phyloP scores from a whole-genome alignment of 306 rosid genomes.

The Arachis hypogaea region DNA sequence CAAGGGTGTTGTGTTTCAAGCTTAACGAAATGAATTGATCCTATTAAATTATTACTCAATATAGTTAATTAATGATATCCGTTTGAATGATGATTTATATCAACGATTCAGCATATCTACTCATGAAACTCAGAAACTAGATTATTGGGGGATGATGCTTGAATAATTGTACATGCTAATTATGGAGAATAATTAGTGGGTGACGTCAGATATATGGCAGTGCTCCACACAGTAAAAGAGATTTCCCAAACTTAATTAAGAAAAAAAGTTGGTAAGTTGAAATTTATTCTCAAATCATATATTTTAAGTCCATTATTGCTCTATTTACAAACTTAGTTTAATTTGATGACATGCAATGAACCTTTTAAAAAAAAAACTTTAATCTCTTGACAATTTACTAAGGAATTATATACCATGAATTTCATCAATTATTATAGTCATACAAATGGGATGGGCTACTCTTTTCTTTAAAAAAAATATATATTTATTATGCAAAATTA shows the following conservation, averaged over 20 bases:
- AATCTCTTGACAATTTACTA: background rate
- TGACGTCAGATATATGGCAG: background rate
- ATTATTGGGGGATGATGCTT: slow-evolving; percentile 19
- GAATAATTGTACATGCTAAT: slow-evolving; percentile 1
- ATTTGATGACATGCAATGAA: slow-evolving; percentile 13
- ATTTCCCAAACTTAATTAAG: background rate
- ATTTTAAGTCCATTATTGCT: background rate
- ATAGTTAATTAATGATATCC: background rate
- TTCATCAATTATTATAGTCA: background rate
- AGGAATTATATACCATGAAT: background rate
- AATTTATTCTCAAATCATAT: slow-evolving; percentile 10
- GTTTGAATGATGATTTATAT: slow-evolving; percentile 16
- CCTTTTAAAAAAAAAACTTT: background rate
- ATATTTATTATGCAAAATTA: background rate
- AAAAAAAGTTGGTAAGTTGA: slow-evolving; percentile 1
- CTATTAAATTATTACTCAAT: background rate
- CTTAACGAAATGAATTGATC: background rate
- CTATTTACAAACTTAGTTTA: background rate
- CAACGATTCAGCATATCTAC: background rate
- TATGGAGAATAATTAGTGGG: slow-evolving; percentile 24
- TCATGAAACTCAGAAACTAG: slow-evolving; percentile 7
- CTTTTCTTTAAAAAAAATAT: too few species aligned
- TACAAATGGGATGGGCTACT: too few species aligned
- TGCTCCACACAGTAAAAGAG: slow-evolving; percentile 18
- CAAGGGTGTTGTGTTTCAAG: slow-evolving; percentile 7